Conservation (phyloP, 2,329 filamentous ascomycete species). For the Cytospora leucostoma region DNA sequence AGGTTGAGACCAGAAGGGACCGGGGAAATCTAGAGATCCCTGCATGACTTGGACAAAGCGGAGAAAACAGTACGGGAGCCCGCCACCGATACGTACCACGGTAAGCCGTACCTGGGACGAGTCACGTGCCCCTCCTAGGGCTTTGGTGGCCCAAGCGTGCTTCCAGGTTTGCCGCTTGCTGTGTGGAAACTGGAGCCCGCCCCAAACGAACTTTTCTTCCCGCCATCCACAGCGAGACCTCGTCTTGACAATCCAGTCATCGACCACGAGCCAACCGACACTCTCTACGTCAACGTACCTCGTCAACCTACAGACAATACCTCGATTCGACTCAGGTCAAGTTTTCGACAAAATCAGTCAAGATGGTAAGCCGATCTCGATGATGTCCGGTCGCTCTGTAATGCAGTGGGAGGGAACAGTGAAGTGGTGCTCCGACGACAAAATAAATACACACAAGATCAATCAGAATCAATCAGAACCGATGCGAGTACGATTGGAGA, state of each 20-base stretch:
- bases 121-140: neutral
- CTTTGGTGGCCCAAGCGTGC: neutral
- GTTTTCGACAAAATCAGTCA: slow-evolving; percentile 55
- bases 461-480: neutral
- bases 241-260: slow-evolving; percentile 25
- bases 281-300: slow-evolving; percentile 55
- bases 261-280: slow-evolving; percentile 24
- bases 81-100: too few relatives aligned
- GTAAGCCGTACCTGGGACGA: neutral
- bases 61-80: neutral
- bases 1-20: neutral
- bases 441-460: slow-evolving; percentile 8
- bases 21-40: neutral
- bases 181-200: slow-evolving; percentile 17
- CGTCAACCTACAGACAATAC: slow-evolving; percentile 49
- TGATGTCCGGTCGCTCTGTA: slow-evolving; percentile 12
- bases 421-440: slow-evolving; percentile 11
- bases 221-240: slow-evolving; percentile 28
- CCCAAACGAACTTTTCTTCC: slow-evolving; percentile 48
- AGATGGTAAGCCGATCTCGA: slow-evolving; percentile 62
- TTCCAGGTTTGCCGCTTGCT: neutral
- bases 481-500: slow-evolving; percentile 14
- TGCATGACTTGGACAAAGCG: neutral
- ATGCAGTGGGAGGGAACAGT: slow-evolving; percentile 18
- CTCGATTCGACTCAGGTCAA: slow-evolving; percentile 45